Percentiles rank a stretch among this genome's conserved stretches.
Evolutionary conservation across 2,329 filamentous ascomycete species (phyloP).

Genomic region (Xylariaceae sp.): DNA sequence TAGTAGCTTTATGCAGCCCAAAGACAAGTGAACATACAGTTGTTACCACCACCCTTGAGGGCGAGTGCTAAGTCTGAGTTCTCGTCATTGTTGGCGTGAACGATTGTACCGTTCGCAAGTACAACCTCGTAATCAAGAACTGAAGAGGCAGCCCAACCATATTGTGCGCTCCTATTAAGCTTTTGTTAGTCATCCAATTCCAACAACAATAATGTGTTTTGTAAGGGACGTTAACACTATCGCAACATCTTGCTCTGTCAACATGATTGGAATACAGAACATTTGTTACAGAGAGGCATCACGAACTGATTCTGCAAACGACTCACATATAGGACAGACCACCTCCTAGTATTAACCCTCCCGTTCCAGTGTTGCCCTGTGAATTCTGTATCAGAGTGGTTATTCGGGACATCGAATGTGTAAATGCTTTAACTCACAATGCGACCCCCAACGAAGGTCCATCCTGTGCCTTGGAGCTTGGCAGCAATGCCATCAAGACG

Average conservation of each 20-base stretch:
- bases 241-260: no score
- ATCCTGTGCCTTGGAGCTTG: slow-evolving; percentile 39
- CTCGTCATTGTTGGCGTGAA: slow-evolving; percentile 38
- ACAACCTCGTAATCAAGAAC: slow-evolving; percentile 50
- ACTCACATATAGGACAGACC: slow-evolving; percentile 46
- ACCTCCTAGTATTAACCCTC: slow-evolving; percentile 50
- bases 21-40: slow-evolving; percentile 30
- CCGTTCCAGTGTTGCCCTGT: slow-evolving; percentile 39
- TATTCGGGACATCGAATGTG: no score
- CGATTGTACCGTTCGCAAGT: slow-evolving; percentile 45
- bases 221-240: no score
- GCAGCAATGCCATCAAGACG: slow-evolving; percentile 39
- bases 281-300: no score
- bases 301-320: no score
- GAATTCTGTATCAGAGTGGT: no score
- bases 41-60: slow-evolving; percentile 54
- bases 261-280: no score
- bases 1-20: background rate
- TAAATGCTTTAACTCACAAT: no score
- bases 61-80: slow-evolving; percentile 50
- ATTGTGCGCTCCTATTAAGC: slow-evolving; percentile 36
- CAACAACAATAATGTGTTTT: no score
- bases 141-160: slow-evolving; percentile 49
- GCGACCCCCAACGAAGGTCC: slow-evolving; percentile 39
- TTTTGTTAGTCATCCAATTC: no score